A percentile compares a stretch with the other conserved stretches of the same genome.
phyloP scores from a whole-genome alignment of 768 basidiomycete genomes.

The Termitomyces sp. region DNA sequence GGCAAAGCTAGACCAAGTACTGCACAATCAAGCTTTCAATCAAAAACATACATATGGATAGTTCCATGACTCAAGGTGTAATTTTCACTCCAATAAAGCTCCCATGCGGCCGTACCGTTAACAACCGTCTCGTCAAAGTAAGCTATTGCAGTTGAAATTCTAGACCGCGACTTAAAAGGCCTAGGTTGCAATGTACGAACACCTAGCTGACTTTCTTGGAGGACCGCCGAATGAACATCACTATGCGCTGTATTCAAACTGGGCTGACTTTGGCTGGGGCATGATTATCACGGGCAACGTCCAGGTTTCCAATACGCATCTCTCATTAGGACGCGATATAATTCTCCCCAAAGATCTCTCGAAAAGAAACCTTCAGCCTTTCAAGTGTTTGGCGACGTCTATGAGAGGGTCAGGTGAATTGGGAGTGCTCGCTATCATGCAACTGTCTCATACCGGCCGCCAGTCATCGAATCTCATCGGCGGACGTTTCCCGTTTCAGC shows the following conservation, averaged over 20 bases:
- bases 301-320: slow-evolving; percentile 60
- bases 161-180: background rate
- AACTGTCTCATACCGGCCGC: slow-evolving; percentile 79
- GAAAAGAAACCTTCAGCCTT: slow-evolving; percentile 45
- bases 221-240: slow-evolving; percentile 72
- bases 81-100: slow-evolving; percentile 28
- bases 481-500: slow-evolving; percentile 55
- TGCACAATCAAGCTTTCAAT: background rate
- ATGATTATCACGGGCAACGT: slow-evolving; percentile 89
- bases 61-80: background rate
- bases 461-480: slow-evolving; percentile 77
- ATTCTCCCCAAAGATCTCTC: slow-evolving; percentile 47
- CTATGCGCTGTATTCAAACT: slow-evolving; percentile 62
- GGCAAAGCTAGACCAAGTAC: background rate
- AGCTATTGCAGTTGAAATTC: background rate
- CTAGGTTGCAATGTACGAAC: slow-evolving; percentile 91
- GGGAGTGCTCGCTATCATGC: slow-evolving; percentile 64
- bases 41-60: background rate
- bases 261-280: slow-evolving; percentile 80
- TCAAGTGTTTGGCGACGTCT: slow-evolving; percentile 41
- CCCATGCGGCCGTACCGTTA: slow-evolving; percentile 39
- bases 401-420: slow-evolving; percentile 39
- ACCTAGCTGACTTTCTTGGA: slow-evolving; percentile 60
- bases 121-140: slow-evolving; percentile 57
- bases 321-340: slow-evolving; percentile 71